phyloP scores from a whole-genome alignment of 768 basidiomycete species.

The Clavaria fumosa region DNA sequence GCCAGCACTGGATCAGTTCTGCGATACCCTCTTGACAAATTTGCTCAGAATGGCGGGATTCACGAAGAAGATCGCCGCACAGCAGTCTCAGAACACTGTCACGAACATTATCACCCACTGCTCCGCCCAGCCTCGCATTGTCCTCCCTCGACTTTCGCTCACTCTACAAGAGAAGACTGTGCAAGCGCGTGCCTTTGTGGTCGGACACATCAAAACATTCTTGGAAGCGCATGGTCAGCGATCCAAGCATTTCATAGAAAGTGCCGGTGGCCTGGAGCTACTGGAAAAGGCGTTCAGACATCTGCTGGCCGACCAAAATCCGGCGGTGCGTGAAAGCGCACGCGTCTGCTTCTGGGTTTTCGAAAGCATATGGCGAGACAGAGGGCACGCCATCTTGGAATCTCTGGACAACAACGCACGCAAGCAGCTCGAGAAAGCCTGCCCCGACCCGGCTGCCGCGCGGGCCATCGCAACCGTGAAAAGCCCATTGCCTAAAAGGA shows the following conservation, averaged over 20 bases:
- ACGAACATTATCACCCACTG: constrained; percentile 52
- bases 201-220: constrained; percentile 61
- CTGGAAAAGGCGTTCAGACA: constrained; percentile 64
- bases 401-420: constrained; percentile 49
- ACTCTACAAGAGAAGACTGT: constrained; percentile 69
- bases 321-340: constrained; percentile 58
- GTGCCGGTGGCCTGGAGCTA: constrained; percentile 46
- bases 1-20: constrained; percentile 57
- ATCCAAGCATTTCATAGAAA: constrained; percentile 52
- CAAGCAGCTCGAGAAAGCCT: constrained; percentile 78
- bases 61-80: constrained; percentile 85
- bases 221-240: constrained; percentile 57
- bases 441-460: constrained; percentile 42
- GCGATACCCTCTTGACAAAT: constrained; percentile 61
- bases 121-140: constrained; percentile 51
- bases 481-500: constrained; percentile 57
- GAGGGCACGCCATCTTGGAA: constrained; percentile 47
- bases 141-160: constrained; percentile 54
- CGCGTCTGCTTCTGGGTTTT: constrained; percentile 72
- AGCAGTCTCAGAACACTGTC: constrained; percentile 67
- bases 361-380: constrained; percentile 57
- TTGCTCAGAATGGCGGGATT: constrained; percentile 76
- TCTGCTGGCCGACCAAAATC: constrained; percentile 63
- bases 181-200: constrained; percentile 50
- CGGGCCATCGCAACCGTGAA: constrained; percentile 26